phyloP scores from a whole-genome alignment of 257 asterid species.

The Craterostigma plantagineum region DNA sequence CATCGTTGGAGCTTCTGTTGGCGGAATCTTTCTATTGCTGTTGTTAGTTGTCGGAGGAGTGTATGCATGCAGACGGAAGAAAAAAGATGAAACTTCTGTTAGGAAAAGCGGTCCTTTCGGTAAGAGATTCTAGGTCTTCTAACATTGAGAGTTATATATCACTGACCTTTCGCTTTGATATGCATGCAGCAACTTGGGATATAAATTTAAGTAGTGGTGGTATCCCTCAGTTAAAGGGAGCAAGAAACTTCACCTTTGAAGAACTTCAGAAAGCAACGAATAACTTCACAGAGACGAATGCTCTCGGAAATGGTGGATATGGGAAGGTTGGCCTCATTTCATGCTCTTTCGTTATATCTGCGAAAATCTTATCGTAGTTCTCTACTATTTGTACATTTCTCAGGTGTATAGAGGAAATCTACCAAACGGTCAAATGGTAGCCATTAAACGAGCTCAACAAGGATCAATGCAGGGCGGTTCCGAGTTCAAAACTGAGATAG shows the following conservation, averaged over 20 bases:
- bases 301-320: conserved; percentile 68
- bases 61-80: conserved; percentile 65
- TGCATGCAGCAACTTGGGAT: conserved; percentile 63
- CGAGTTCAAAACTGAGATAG: conserved; percentile 86
- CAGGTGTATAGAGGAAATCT: conserved; percentile 73
- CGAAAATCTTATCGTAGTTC: too few species aligned
- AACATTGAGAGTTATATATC: too few species aligned
- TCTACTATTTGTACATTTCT: conserved; percentile 2
- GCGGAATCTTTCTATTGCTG: conserved; percentile 41
- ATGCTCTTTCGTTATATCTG: too few species aligned
- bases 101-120: conserved; percentile 62
- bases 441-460: conserved; percentile 64
- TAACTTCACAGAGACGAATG: conserved; percentile 55
- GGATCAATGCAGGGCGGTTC: conserved; percentile 68
- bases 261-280: conserved; percentile 57
- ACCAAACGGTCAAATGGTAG: conserved; percentile 44
- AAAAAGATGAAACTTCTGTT: conserved; percentile 43
- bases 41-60: conserved; percentile 42
- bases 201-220: conserved; percentile 43
- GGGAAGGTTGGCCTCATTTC: conserved; percentile 26
- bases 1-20: conserved; percentile 66
- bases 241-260: conserved; percentile 52
- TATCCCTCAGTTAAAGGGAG: conserved; percentile 69
- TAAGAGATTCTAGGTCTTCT: conserved; percentile 15
- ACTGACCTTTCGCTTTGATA: neutral